These are phyloP conservation scores for Hymenoscyphus fructigenus DNA, from an alignment of 2,329 filamentous ascomycete genomes.

Conservation along the genomic window DNA sequence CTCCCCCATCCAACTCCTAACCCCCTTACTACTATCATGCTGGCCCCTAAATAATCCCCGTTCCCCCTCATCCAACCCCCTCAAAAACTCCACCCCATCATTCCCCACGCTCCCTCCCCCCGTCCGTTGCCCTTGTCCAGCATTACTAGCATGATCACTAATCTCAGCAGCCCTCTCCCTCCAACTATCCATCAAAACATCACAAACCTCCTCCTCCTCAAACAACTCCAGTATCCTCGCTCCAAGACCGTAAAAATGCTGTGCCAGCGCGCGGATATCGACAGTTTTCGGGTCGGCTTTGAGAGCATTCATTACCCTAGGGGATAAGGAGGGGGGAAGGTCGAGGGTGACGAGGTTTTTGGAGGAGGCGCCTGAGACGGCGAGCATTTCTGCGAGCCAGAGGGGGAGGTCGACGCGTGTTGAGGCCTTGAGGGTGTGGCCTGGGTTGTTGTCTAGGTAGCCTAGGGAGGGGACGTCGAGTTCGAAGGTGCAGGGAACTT, in stretches of 20 bases:
- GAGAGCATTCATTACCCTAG: slow-evolving; percentile 81
- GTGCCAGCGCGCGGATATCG: slow-evolving; percentile 76
- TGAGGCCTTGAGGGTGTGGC: slow-evolving; percentile 70
- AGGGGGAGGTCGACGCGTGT: slow-evolving; percentile 81
- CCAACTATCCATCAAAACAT: slow-evolving; percentile 75
- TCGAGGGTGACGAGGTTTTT: slow-evolving; percentile 74
- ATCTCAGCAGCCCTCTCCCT: slow-evolving; percentile 79
- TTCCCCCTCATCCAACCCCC: slow-evolving; percentile 89
- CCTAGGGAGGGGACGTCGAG: slow-evolving; percentile 84
- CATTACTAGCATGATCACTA: slow-evolving; percentile 85
- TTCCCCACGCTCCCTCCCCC: slow-evolving; percentile 67
- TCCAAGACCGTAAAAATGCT: slow-evolving; percentile 85
- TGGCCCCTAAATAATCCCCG: slow-evolving; percentile 70
- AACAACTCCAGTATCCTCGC: slow-evolving; percentile 87
- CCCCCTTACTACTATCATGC: slow-evolving; percentile 70
- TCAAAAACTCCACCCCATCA: slow-evolving; percentile 77
- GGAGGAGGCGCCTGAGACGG: slow-evolving; percentile 52
- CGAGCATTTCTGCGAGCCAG: slow-evolving; percentile 94
- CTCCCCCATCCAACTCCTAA: slow-evolving; percentile 65
- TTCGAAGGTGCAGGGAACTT: slow-evolving; percentile 94
- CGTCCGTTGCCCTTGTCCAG: slow-evolving; percentile 67
- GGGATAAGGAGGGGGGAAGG: slow-evolving; percentile 73
- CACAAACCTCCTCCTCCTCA: slow-evolving; percentile 78
- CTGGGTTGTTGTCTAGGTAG: slow-evolving; percentile 81
- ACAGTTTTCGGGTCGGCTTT: slow-evolving; percentile 88